A percentile compares a stretch with the other conserved stretches of the same genome.
Evolutionary conservation across 768 basidiomycete species (phyloP).

Genomic region (Suillus fuscotomentosus): DNA sequence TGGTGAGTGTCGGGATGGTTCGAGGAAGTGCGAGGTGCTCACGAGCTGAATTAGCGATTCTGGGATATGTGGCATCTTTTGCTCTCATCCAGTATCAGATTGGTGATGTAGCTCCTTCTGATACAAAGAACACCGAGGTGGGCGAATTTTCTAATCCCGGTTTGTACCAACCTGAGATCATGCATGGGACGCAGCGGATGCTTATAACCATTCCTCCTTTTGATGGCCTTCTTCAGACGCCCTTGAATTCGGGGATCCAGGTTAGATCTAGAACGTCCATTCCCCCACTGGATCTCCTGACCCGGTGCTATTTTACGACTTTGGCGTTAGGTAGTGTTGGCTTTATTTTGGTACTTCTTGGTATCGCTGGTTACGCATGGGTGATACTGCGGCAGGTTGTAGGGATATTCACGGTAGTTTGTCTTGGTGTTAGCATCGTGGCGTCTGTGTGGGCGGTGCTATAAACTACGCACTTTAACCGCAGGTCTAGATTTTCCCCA

Average conservation of each 20-base stretch:
- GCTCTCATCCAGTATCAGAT: conserved; percentile 27
- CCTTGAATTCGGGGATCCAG: neutral
- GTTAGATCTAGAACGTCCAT: neutral
- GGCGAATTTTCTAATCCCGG: too few species aligned
- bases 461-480: neutral
- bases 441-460: conserved; percentile 25
- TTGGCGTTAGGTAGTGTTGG: conserved; percentile 23
- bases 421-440: conserved; percentile 20
- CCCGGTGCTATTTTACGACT: conserved; percentile 26
- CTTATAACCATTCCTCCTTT: neutral
- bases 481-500: too few species aligned
- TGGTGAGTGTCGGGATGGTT: conserved; percentile 13
- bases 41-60: conserved; percentile 17
- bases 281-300: conserved; percentile 20
- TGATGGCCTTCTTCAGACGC: neutral
- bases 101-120: conserved; percentile 9
- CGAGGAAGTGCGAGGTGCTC: neutral
- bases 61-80: conserved; percentile 28
- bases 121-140: neutral
- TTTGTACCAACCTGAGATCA: neutral
- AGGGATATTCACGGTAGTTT: conserved; percentile 27
- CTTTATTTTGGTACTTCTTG: conserved; percentile 24
- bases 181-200: too few species aligned
- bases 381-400: conserved; percentile 18
- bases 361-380: conserved; percentile 27